Evolutionary conservation across 129 eudicot species (phyloP).

Genomic region (Ambrosia artemisiifolia): DNA sequence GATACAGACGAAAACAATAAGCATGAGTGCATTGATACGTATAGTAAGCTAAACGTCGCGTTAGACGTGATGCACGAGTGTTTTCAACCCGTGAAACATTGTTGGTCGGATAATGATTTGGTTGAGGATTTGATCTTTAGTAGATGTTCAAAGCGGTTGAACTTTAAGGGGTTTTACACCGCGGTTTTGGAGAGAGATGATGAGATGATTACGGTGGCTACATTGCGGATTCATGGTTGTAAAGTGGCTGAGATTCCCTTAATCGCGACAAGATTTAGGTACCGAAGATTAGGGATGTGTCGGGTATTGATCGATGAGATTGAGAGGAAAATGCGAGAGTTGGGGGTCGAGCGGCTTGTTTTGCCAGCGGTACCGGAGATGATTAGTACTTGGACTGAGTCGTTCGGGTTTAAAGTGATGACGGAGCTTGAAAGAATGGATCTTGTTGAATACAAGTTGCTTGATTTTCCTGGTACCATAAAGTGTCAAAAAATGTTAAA

Average conservation of each 20-base stretch:
- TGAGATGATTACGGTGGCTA: slow-evolving; percentile 58
- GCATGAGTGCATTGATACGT: slow-evolving; percentile 24
- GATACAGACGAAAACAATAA: slow-evolving; percentile 20
- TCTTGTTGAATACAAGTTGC: slow-evolving; percentile 52
- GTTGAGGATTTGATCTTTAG: slow-evolving; percentile 66
- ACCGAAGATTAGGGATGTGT: slow-evolving; percentile 77
- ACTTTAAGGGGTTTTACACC: slow-evolving; percentile 69
- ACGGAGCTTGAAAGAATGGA: slow-evolving; percentile 38
- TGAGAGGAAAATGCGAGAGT: slow-evolving; percentile 50
- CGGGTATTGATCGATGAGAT: slow-evolving; percentile 62
- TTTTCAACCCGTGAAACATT: slow-evolving; percentile 57
- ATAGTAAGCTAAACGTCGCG: slow-evolving; percentile 49
- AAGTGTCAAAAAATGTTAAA: slow-evolving; percentile 62
- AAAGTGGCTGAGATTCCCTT: slow-evolving; percentile 85
- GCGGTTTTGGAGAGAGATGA: slow-evolving; percentile 58
- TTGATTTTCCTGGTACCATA: slow-evolving; percentile 62
- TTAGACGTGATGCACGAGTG: slow-evolving; percentile 79
- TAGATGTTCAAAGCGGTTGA: slow-evolving; percentile 50
- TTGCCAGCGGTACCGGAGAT: slow-evolving; percentile 65
- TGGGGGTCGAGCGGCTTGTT: slow-evolving; percentile 76
- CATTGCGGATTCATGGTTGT: slow-evolving; percentile 64
- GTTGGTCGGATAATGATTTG: slow-evolving; percentile 47
- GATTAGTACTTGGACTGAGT: slow-evolving; percentile 58
- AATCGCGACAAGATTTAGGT: slow-evolving; percentile 66
- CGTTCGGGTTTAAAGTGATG: slow-evolving; percentile 65